Base-by-base conservation (phyloP, 1,139 yeast genomes). In the Meyerozyma guilliermondii region DNA sequence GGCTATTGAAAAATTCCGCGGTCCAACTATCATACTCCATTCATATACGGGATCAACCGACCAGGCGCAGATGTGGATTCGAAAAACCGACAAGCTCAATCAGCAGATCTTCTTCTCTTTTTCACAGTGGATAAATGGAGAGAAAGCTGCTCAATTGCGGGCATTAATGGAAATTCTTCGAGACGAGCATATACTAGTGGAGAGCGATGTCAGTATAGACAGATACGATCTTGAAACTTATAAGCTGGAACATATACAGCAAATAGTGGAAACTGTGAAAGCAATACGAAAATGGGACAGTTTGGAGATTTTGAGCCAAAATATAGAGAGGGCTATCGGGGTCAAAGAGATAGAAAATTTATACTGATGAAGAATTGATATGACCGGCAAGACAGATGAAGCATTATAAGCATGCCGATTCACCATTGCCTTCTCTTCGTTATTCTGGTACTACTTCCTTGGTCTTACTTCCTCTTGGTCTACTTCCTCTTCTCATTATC, bases 1-100 rank as follows among this genome's bases (percentile, higher is more conserved):
- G 9, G 53, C 63, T 1, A 65, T 79, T 20, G 51, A 42, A 39
- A 36, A 56, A 24, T 64, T 51, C 40, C 28, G 39, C 20, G 41
- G 48, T 7, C 54, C 68, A 1, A 55, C 68, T 1, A 64, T 88
- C 1, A 78, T 88, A 29, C 67, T 91, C 26, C 98, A 91, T 57
- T 87, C 96, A 0, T 91, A 80, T 58, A 79, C 88, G n/a, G 98
- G 97, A 1, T 81, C 94, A 3, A 54, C 71, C 0, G 95, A 88
- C 43, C 83, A 81, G 44, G 76, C 80, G 5, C 65, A 67, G 41
- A 52, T 68, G 40, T 83, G 94, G 85, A 51, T 73, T 18, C 62
- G 65, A 37, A 50, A 50, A 29, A 65, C 58, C 45, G 53, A 53
- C 7, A 46, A 48, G 49, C 39, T 46, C 38, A 26, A 45, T 28